phyloP scores from a whole-genome alignment of 768 basidiomycete genomes.

The Gymnopilus dilepis region DNA sequence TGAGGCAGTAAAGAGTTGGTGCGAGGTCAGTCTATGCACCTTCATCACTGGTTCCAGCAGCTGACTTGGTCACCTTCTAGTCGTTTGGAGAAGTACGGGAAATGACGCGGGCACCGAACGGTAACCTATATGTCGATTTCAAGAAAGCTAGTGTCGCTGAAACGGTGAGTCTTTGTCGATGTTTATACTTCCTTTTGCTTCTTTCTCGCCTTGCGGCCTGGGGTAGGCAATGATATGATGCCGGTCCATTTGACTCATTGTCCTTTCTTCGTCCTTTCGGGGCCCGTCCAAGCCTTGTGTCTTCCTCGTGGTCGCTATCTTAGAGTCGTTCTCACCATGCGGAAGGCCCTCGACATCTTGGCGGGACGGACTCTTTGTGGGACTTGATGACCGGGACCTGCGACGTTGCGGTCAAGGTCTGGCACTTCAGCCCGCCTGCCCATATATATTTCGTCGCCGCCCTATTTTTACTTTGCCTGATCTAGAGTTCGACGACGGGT shows the following conservation, averaged over 20 bases:
- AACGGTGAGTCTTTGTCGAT: conserved; percentile 32
- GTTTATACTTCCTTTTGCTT: background rate
- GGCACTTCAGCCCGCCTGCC: background rate
- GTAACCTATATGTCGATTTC: conserved; percentile 40
- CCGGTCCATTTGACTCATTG: background rate
- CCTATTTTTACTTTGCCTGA: background rate
- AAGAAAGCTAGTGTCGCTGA: conserved; percentile 44
- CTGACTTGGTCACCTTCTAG: background rate
- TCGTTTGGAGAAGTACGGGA: conserved; percentile 38
- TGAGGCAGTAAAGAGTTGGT: conserved; percentile 40
- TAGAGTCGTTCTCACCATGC: background rate
- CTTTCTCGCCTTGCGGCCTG: background rate
- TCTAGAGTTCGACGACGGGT: conserved; percentile 1
- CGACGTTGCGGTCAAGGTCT: background rate
- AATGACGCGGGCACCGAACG: conserved; percentile 32
- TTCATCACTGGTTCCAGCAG: background rate
- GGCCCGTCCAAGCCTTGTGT: conserved; percentile 5
- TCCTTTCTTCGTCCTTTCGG: background rate
- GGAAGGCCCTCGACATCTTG: background rate
- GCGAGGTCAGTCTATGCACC: conserved; percentile 31
- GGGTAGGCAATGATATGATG: background rate
- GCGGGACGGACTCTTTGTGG: background rate
- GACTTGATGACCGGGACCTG: background rate
- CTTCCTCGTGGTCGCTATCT: background rate
- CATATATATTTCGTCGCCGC: background rate